Base-by-base conservation (phyloP, 768 basidiomycete species). In the Artomyces pyxidatus region DNA sequence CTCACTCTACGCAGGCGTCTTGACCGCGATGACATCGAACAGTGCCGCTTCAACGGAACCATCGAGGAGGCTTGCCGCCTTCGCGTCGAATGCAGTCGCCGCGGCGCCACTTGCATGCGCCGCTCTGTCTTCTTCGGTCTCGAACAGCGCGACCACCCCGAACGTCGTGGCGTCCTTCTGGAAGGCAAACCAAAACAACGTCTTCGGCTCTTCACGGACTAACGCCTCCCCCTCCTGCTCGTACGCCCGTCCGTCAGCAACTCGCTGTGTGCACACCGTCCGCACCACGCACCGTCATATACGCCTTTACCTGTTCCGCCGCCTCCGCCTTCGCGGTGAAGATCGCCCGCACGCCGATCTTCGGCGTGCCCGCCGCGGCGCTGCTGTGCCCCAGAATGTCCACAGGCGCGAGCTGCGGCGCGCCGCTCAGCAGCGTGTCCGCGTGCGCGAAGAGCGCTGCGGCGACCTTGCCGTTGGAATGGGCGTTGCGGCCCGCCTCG, bases 381-480 rank as follows among this genome's bases (percentile, higher is more conserved):
- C n/a, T 26, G 22, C 12, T 23, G 38, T 48, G 47, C 37, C 22
- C 47, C 26, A 48, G 38, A 25, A 39, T 28, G 37, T 39, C 47
- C 23, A 51, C 22, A 10, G 22, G 21, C 9, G 11, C 39, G n/a
- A 37, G 11, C 25, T 17, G 16, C n/a, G 47, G 32, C 10, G 10
- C 39, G 21, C 11, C 23, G 28, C 10, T 40, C 10, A 28, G 47
- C 26, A 39, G 37, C 47, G 14, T 29, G n/a, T 22, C 26, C 22
- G 23, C 52, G 40, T 30, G 14, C 28, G 21, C 19, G 22, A 27
- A 29, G 41, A 37, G 41, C 19, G 23, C 39, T 17, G 16, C 27
- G 28, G 26, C 48, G 40, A 16, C 6, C 29, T n/a, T 40, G 43
- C 37, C 55, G 16, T 9, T 48, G 55, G 39, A 40, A 27, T 38